phyloP scores from a whole-genome alignment of 2,329 filamentous ascomycete species.

The Tricladium varicosporioides region DNA sequence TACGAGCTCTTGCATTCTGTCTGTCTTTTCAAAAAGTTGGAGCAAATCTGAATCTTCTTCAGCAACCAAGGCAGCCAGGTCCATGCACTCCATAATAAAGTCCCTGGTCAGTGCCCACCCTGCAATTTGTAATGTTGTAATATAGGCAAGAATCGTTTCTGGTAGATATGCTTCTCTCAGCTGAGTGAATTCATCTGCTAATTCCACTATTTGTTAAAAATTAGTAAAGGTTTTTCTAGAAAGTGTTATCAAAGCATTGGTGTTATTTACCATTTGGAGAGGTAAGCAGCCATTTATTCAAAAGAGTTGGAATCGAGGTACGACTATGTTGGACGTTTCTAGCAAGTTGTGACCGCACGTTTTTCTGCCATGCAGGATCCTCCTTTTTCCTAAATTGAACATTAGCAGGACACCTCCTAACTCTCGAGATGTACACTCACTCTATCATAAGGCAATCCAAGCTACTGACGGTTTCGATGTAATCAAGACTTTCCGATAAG shows the following conservation, averaged over 20 bases:
- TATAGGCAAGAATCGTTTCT: constrained; percentile 80
- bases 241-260: neutral
- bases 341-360: constrained; percentile 55
- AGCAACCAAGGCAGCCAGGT: constrained; percentile 74
- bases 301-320: constrained; percentile 57
- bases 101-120: constrained; percentile 73
- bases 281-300: constrained; percentile 59
- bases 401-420: neutral
- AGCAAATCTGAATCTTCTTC: constrained; percentile 67
- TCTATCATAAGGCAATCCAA: constrained; percentile 21
- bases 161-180: constrained; percentile 81
- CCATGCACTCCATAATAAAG: constrained; percentile 80
- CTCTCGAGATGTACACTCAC: constrained; percentile 16
- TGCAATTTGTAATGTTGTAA: constrained; percentile 76
- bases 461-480: constrained; percentile 60
- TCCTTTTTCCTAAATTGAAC: constrained; percentile 9
- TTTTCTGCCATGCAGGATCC: constrained; percentile 35
- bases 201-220: constrained; percentile 34
- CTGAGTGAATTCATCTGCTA: constrained; percentile 58
- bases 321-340: constrained; percentile 53
- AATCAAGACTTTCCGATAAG: constrained; percentile 63
- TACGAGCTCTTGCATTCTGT: constrained; percentile 72
- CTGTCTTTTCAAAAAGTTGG: constrained; percentile 59
- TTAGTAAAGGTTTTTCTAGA: constrained; percentile 11
- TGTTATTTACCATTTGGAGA: constrained; percentile 22